A percentile compares a stretch with the other conserved stretches of the same genome.
phyloP scores from a whole-genome alignment of 2,329 filamentous ascomycete genomes.

The Tolypocladium album region DNA sequence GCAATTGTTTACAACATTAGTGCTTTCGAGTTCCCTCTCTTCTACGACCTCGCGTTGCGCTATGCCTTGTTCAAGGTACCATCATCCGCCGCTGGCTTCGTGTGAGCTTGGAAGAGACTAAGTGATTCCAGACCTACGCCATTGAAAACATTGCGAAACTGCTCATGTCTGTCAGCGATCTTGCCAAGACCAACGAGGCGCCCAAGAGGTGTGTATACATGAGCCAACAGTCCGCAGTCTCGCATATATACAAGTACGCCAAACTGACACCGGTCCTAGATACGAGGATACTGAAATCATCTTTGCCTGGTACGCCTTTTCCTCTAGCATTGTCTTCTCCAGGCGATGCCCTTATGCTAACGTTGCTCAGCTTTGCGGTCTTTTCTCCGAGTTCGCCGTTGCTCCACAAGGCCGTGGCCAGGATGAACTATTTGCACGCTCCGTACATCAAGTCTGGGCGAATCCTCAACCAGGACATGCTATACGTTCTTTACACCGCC shows the following conservation, averaged over 20 bases:
- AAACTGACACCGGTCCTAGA: constrained; percentile 10
- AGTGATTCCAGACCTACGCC: constrained; percentile 23
- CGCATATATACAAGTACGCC: neutral
- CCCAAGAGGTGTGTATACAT: constrained; percentile 22
- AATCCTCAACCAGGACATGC: constrained; percentile 25
- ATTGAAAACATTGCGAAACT: constrained; percentile 26
- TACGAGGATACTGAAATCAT: constrained; percentile 30
- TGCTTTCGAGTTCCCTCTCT: constrained; percentile 24
- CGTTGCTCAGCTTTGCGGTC: constrained; percentile 13
- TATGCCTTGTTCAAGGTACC: constrained; percentile 29
- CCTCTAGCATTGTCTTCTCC: neutral
- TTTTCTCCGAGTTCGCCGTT: constrained; percentile 16
- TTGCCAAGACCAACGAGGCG: constrained; percentile 18
- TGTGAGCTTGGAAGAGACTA: neutral
- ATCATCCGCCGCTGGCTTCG: neutral
- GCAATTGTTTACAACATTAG: constrained; percentile 26
- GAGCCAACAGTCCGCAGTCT: neutral
- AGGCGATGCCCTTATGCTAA: neutral
- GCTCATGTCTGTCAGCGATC: constrained; percentile 22
- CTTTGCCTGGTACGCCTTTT: constrained; percentile 19
- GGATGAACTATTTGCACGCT: constrained; percentile 28
- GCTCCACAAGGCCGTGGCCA: constrained; percentile 23
- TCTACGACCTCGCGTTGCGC: constrained; percentile 25
- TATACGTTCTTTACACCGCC: constrained; percentile 43
- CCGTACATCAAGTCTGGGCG: constrained; percentile 24